phyloP scores from a whole-genome alignment of 169 alveolate genomes.

The Plasmodium vinckei region DNA sequence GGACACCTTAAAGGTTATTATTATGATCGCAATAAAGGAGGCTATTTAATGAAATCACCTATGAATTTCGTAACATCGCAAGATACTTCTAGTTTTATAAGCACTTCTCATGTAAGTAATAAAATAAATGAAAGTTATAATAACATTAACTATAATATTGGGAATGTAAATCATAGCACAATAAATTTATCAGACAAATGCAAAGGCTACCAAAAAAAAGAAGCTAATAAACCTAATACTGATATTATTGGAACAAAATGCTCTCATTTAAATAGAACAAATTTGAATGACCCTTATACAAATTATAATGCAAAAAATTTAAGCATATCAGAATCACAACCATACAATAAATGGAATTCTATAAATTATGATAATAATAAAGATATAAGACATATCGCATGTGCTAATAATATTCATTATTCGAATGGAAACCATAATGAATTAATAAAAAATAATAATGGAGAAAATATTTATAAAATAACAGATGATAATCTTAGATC shows the following conservation, averaged over 20 bases:
- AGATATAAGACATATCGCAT: not conserved
- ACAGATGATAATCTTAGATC: not conserved
- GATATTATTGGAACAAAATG: not conserved
- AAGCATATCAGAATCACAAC: not conserved
- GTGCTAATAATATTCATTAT: not conserved
- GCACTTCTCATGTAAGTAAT: too few relatives aligned
- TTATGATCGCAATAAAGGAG: too few relatives aligned
- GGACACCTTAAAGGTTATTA: too few relatives aligned
- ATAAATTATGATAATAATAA: not conserved
- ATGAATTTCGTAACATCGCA: too few relatives aligned
- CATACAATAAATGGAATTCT: not conserved
- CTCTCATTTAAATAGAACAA: constrained; percentile 7
- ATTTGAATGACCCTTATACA: not conserved
- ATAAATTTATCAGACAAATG: too few relatives aligned
- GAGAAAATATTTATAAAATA: not conserved
- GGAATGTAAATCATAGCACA: too few relatives aligned
- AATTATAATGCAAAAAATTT: not conserved
- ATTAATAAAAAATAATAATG: not conserved
- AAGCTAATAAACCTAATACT: not conserved
- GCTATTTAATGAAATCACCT: too few relatives aligned
- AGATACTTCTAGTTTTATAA: too few relatives aligned
- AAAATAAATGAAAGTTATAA: too few relatives aligned
- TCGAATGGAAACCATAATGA: not conserved
- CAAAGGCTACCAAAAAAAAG: not conserved
- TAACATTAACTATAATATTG: too few relatives aligned